These are phyloP conservation scores for Daldinia vernicosa DNA, from an alignment of 495 filamentous ascomycete species.

Conservation along the genomic window DNA sequence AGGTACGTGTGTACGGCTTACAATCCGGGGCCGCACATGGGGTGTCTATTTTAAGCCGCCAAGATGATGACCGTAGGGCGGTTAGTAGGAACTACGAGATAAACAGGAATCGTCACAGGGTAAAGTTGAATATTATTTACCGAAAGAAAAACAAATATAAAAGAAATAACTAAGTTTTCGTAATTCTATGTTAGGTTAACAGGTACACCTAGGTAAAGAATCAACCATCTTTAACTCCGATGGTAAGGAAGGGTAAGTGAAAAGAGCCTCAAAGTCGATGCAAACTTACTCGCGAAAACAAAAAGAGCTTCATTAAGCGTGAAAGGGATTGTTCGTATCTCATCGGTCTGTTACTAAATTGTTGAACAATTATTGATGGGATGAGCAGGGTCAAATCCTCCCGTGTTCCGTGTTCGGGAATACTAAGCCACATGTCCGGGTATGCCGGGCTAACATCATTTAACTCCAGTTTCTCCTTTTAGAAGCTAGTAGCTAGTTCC, in stretches of 20 bases:
- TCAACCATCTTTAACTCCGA: background rate
- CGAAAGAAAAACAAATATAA: too few relatives aligned
- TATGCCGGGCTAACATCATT: background rate
- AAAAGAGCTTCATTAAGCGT: background rate
- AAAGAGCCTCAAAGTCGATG: background rate
- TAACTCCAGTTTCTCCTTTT: background rate
- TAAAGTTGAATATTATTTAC: background rate
- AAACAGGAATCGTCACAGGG: slow-evolving; percentile 3
- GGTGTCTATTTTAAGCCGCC: slow-evolving; percentile 1
- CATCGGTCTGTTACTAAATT: background rate
- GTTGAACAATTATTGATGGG: background rate
- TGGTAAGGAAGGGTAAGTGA: background rate
- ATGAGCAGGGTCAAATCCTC: background rate
- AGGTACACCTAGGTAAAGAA: background rate
- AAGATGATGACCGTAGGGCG: background rate
- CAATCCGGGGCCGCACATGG: background rate
- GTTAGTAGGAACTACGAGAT: slow-evolving; percentile 3
- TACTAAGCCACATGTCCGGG: background rate
- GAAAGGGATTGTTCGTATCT: background rate
- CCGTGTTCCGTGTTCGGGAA: background rate
- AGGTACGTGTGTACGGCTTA: background rate
- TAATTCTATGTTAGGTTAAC: too few relatives aligned
- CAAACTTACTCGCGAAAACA: background rate
- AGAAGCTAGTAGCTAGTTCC: slow-evolving; percentile 1
- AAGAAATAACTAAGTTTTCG: too few relatives aligned